Evolutionary conservation across 2,329 filamentous ascomycete genomes (phyloP), one percentile per base, ranked within the genome.

Genomic region (Beauveria asiatica): DNA sequence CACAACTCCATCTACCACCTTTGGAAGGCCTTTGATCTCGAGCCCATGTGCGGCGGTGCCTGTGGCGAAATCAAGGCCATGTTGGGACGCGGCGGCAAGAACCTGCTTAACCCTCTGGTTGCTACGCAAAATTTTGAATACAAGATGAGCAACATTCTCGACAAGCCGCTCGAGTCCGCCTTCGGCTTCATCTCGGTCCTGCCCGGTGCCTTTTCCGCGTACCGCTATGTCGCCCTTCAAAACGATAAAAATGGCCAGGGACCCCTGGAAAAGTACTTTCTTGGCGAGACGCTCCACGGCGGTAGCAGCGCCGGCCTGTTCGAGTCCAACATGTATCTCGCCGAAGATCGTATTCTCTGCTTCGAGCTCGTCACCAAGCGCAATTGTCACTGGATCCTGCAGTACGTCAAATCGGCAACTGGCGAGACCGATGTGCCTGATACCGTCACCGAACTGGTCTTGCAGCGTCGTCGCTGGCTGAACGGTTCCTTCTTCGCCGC

Each of bases 41-140:
- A 97, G 73, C 94, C 94, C 51, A 97, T 96, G 88, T 97, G 94
- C 71, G 94, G 89, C 66, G 94, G 94, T 67, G 93, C 94, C 67
- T 99, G 94, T 74, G 94, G 94, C 75, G 94, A 99, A 74, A 99
- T 99, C 79, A 97, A 99, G 75, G 93, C 93, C 65, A 97, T 97
- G 92, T 80, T 97, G 76, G 88, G 87, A 27, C 85, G 84, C 3
- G 85, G 83, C 61, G 92, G 93, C 64, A 93, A 89, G 74, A 92
- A 95, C 68, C 82, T 99, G 41, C 73, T 97, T 65, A 99, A 97
- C 69, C 94, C 94, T 0, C 82, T 99, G 5, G 90, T 99, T 23
- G 94, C 94, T 2, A 92, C 92, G 1, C 94, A 99, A 70, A 99
- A 99, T 71, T 99, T 99, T 68, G 94, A 99, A 78, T 99, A 99